phyloP scores from a whole-genome alignment of 257 asterid genomes.

The Paulownia fortunei region DNA sequence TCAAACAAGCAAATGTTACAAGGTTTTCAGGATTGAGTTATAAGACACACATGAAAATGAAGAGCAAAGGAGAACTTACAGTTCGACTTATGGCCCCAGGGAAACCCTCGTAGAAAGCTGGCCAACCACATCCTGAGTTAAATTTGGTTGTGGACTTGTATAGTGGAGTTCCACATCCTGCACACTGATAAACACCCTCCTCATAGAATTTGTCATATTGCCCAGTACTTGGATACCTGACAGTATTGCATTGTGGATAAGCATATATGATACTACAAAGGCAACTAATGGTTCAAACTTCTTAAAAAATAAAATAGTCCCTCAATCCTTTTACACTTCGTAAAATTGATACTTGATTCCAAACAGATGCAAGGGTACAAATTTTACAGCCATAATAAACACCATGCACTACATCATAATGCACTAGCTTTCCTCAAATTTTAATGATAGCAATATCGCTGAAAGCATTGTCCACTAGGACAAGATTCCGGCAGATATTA shows the following conservation, averaged over 20 bases:
- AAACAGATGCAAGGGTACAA: neutral
- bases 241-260: neutral
- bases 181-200: constrained; percentile 67
- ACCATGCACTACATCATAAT: neutral
- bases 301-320: neutral
- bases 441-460: neutral
- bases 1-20: neutral
- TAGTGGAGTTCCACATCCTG: constrained; percentile 75
- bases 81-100: constrained; percentile 71
- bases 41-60: neutral
- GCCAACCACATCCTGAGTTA: constrained; percentile 86
- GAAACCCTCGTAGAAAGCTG: constrained; percentile 76
- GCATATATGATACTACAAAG: neutral
- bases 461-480: neutral
- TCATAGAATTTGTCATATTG: constrained; percentile 59
- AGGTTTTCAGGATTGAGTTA: neutral
- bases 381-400: neutral
- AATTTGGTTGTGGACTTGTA: constrained; percentile 68
- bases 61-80: constrained; percentile 38
- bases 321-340: neutral
- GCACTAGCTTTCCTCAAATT: neutral
- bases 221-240: constrained; percentile 74
- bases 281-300: neutral
- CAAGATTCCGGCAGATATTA: neutral
- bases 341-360: too few relatives aligned